Conservation (phyloP, 2,329 filamentous ascomycete species). For the Hymenoscyphus linearis region DNA sequence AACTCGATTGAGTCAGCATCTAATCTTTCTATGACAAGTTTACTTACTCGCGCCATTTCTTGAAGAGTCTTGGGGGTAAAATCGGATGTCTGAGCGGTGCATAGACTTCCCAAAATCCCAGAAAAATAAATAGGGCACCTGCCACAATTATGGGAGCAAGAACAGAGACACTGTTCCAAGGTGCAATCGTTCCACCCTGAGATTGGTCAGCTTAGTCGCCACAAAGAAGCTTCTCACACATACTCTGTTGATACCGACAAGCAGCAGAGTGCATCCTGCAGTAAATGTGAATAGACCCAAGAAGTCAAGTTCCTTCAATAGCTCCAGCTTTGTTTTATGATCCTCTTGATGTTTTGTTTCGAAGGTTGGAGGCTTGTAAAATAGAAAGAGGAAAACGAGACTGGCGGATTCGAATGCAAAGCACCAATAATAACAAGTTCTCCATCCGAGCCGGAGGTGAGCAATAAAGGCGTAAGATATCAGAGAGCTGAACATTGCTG, state of each 20-base stretch:
- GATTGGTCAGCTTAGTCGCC: not conserved
- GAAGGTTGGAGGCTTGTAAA: constrained; percentile 42
- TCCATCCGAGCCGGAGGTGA: constrained; percentile 28
- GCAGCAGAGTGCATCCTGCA: constrained; percentile 26
- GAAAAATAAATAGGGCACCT: constrained; percentile 21
- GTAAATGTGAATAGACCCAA: constrained; percentile 37
- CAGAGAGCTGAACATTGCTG: constrained; percentile 29
- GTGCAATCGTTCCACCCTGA: constrained; percentile 27
- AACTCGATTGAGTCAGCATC: constrained; percentile 11
- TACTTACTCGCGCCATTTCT: constrained; percentile 16
- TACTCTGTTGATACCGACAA: constrained; percentile 27
- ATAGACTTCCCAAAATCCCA: constrained; percentile 30
- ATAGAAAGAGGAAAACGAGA: constrained; percentile 33
- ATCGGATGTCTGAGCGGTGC: constrained; percentile 28
- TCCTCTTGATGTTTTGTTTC: constrained; percentile 32
- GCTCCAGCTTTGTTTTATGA: constrained; percentile 33
- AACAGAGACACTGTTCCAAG: constrained; percentile 23
- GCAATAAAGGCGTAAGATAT: constrained; percentile 33
- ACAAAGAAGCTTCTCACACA: not conserved
- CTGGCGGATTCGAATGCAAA: constrained; percentile 29
- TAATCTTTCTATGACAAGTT: not conserved
- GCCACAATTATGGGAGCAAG: constrained; percentile 29
- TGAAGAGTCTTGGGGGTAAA: constrained; percentile 31
- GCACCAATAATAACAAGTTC: constrained; percentile 33
- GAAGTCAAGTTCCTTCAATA: constrained; percentile 41